Evolutionary conservation across 345 rosid species (phyloP).

Genomic region (Ricinus communis): DNA sequence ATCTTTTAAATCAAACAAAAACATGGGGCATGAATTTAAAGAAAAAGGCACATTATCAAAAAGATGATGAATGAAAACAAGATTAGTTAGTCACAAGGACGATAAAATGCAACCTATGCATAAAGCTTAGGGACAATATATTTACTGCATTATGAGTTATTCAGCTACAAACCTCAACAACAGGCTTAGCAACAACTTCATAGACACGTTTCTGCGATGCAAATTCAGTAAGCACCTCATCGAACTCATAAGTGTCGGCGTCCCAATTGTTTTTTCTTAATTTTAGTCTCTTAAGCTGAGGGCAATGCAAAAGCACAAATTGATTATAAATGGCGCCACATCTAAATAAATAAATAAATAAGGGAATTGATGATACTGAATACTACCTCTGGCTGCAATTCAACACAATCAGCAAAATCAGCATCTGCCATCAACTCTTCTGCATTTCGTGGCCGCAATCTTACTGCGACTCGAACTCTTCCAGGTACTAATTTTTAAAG

Average conservation of each 20-base stretch:
- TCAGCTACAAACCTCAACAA: constrained; percentile 30
- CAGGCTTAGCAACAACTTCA: constrained; percentile 39
- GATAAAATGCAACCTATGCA: background rate
- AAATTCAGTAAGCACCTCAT: constrained; percentile 37
- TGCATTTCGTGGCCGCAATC: constrained; percentile 31
- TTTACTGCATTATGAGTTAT: background rate
- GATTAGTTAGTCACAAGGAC: background rate
- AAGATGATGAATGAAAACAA: background rate
- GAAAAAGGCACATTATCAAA: background rate
- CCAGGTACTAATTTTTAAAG: constrained; percentile 22
- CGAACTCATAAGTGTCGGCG: constrained; percentile 35
- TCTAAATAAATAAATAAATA: background rate
- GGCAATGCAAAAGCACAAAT: background rate
- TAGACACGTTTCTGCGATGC: constrained; percentile 41
- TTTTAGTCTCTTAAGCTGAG: constrained; percentile 32
- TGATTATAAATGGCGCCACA: background rate
- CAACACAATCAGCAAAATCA: constrained; percentile 35
- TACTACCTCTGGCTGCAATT: constrained; percentile 33
- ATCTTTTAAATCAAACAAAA: background rate
- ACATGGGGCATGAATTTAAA: background rate
- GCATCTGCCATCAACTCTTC: constrained; percentile 32
- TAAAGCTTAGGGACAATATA: background rate
- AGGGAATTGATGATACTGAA: background rate
- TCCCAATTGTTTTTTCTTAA: constrained; percentile 40
- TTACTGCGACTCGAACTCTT: constrained; percentile 38